Base-by-base conservation (phyloP, 768 basidiomycete species). In the Phanerochaete sordida region DNA sequence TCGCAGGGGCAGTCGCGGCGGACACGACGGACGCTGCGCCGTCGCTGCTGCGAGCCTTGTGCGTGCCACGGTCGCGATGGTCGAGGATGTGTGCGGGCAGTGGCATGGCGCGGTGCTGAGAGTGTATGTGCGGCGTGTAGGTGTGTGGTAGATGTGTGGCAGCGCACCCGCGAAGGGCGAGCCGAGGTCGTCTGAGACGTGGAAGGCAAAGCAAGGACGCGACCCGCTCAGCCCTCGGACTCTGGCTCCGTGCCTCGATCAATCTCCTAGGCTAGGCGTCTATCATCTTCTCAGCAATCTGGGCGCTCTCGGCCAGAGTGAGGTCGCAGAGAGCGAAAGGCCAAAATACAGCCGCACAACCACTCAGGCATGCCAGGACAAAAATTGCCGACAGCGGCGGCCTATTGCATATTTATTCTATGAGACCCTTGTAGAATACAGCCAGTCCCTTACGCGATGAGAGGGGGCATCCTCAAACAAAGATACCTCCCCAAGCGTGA, bases 31-130 rank as follows among this genome's bases (percentile, higher is more conserved):
- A 58, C 28, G 61, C 52, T n/a, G 33, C 49, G n/a, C 61, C 52
- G n/a, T 62, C 61, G 57, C 61, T 62, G 43, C 44, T 47, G 15
- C 57, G 61, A 19, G 57, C 52, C 39, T 49, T 58, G 51, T 62
- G 61, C n/a, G 39, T 55, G 35, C 51, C 39, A 37, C 35, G 49
- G 57, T 62, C 61, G 43, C 61, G 61, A 49, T 45, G 49, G 45
- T 58, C 61, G 30, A 37, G 56, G 9, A 39, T 58, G 48, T 31
- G 56, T 12, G 57, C 33, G 4, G 51, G 26, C 19, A 58, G 12
- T 15, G 56, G 56, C 61, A 62, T 58, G 33, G 39, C 19, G 39
- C 11, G 39, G 19, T 9, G 19, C 11, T 12, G 8, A 12, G 39
- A 43, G 39, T 12, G 19, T 12, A 19, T 43, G 39, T 43, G 19